phyloP scores from a whole-genome alignment of 75 land plant species.

The Cunninghamia lanceolata region DNA sequence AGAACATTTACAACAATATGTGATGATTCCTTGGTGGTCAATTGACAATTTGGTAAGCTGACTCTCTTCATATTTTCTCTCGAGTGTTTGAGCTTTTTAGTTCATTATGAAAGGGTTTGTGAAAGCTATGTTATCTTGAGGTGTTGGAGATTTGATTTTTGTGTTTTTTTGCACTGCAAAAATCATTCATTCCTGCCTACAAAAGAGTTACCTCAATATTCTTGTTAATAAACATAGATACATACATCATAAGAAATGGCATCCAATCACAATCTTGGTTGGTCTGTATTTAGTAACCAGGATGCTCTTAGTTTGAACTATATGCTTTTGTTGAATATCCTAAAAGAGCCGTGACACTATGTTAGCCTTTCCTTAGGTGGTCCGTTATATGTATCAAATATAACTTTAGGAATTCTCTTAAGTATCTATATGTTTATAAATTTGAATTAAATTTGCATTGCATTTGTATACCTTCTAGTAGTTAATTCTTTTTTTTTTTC shows the following conservation, averaged over 20 bases:
- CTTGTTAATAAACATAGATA: no score
- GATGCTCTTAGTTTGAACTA: not conserved
- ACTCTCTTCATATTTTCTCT: no score
- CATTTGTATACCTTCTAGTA: not conserved
- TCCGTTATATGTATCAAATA: not conserved
- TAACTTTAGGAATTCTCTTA: not conserved
- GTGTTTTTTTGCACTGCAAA: no score
- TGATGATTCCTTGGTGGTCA: no score
- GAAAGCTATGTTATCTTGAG: no score
- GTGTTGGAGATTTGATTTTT: no score
- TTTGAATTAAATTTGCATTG: not conserved
- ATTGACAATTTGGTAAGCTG: no score
- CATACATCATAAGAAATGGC: not conserved
- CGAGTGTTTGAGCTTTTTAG: no score
- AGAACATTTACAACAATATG: no score
- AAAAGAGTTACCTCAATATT: no score
- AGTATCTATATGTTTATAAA: not conserved
- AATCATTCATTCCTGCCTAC: no score
- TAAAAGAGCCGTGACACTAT: not conserved
- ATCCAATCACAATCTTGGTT: not conserved
- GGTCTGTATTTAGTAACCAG: not conserved
- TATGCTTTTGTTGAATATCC: not conserved
- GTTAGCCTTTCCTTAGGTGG: not conserved
- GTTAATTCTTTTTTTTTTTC: not conserved
- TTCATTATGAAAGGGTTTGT: no score